Evolutionary conservation across 139 green algal genomes (phyloP).

Genomic region (Chlamydomonas sphaeroides): DNA sequence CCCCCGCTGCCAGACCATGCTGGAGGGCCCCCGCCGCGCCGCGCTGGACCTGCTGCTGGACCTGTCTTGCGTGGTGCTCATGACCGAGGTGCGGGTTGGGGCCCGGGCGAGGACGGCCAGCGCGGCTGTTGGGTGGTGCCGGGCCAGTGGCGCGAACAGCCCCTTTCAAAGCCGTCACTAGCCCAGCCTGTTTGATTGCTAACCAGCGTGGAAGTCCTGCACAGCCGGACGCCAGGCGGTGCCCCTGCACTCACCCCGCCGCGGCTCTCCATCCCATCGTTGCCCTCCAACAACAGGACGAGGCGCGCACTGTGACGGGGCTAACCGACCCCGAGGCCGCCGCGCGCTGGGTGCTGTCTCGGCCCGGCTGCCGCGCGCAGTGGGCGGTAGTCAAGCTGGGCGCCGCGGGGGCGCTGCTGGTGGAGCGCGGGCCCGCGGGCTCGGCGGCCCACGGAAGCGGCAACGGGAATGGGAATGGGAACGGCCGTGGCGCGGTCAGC

Average conservation of each 20-base stretch:
- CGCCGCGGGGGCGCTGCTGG: slow-evolving; percentile 74
- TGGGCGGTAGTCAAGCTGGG: slow-evolving; percentile 91
- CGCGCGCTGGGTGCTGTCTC: slow-evolving; percentile 68
- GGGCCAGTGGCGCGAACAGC: too few species aligned
- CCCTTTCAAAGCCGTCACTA: too few species aligned
- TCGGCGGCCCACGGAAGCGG: slow-evolving; percentile 10
- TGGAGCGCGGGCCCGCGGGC: background rate
- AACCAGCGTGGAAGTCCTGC: too few species aligned
- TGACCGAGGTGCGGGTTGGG: slow-evolving; percentile 74
- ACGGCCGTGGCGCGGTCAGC: background rate
- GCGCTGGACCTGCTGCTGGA: slow-evolving; percentile 79
- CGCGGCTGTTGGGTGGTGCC: too few species aligned
- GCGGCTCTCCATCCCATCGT: background rate
- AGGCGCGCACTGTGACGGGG: slow-evolving; percentile 83
- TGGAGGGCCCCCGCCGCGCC: slow-evolving; percentile 56
- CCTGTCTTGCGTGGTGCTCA: slow-evolving; percentile 81
- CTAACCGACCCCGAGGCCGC: slow-evolving; percentile 65
- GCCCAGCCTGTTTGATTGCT: too few species aligned
- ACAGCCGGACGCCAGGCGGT: too few species aligned
- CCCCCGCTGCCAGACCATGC: slow-evolving; percentile 75
- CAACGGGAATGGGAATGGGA: background rate
- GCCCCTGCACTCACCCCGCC: background rate
- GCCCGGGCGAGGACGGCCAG: too few species aligned
- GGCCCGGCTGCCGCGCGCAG: slow-evolving; percentile 57
- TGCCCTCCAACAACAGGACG: slow-evolving; percentile 64